phyloP scores from a whole-genome alignment of 305 asterid genomes.

The Ajuga reptans region DNA sequence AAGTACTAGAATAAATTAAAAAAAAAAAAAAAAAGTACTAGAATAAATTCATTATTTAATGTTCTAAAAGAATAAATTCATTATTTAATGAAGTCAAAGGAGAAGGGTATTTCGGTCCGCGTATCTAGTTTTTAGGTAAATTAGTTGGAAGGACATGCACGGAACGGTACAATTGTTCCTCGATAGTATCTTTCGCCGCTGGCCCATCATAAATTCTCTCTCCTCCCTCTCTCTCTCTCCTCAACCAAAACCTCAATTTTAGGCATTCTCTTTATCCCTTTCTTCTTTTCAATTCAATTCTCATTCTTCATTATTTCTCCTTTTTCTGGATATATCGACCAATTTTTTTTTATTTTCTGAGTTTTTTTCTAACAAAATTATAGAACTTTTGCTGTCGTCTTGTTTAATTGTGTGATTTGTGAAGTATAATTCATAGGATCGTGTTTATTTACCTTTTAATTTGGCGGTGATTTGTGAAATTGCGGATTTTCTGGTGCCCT shows the following conservation, averaged over 20 bases:
- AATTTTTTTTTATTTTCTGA: neutral
- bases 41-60: too few species aligned
- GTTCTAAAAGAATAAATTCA: too few species aligned
- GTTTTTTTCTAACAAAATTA: neutral
- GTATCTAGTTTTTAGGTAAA: slow-evolving; percentile 20
- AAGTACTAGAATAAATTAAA: too few species aligned
- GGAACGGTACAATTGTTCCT: slow-evolving; percentile 32
- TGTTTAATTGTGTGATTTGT: slow-evolving; percentile 1
- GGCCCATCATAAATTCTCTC: slow-evolving; percentile 14
- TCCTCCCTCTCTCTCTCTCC: slow-evolving; percentile 1
- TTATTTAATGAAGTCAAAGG: neutral
- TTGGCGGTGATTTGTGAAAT: slow-evolving; percentile 6
- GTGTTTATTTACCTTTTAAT: neutral
- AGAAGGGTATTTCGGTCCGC: slow-evolving; percentile 20
- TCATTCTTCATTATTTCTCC: too few species aligned
- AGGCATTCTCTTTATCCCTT: too few species aligned
- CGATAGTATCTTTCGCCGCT: neutral
- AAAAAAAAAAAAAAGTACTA: too few species aligned
- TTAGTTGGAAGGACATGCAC: slow-evolving; percentile 31
- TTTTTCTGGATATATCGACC: neutral
- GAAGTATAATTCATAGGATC: neutral
- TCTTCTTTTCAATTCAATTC: too few species aligned
- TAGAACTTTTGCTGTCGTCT: neutral
- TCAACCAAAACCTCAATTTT: too few species aligned
- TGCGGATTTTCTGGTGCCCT: neutral